phyloP scores from a whole-genome alignment of 345 rosid genomes.

The Hevea brasiliensis region DNA sequence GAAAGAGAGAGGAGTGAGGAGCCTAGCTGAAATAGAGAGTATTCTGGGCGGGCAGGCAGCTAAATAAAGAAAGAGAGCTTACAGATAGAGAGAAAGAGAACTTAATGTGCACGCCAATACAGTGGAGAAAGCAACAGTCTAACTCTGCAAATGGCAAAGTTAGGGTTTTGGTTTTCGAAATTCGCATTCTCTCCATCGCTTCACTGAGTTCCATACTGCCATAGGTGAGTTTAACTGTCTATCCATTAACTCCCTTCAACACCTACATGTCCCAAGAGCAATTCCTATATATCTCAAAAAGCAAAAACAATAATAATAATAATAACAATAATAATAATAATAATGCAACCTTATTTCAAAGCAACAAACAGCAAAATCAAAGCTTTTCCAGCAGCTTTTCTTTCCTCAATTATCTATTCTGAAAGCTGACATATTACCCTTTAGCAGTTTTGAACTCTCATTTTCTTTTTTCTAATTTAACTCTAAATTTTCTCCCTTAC shows the following conservation, averaged over 20 bases:
- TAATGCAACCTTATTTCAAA: background rate
- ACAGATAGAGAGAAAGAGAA: background rate
- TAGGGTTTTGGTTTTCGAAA: slow-evolving; percentile 51
- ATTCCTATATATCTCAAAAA: background rate
- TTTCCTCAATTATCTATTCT: slow-evolving; percentile 12
- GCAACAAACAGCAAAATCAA: slow-evolving; percentile 2
- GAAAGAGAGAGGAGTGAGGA: no score
- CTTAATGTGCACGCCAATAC: slow-evolving; percentile 19
- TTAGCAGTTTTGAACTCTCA: background rate
- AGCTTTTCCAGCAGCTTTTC: slow-evolving; percentile 7
- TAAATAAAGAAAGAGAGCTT: slow-evolving; percentile 10
- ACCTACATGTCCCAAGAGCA: slow-evolving; percentile 58
- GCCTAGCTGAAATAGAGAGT: no score
- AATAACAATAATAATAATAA: no score
- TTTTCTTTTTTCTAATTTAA: background rate
- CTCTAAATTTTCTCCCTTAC: background rate
- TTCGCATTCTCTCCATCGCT: slow-evolving; percentile 14
- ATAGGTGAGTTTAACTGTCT: slow-evolving; percentile 29
- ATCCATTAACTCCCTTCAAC: slow-evolving; percentile 36
- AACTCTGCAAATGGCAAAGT: slow-evolving; percentile 37
- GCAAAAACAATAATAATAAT: no score
- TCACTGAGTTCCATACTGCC: slow-evolving; percentile 10
- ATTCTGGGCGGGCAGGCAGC: background rate
- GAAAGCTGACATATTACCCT: slow-evolving; percentile 36
- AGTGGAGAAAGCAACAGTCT: slow-evolving; percentile 20